These are phyloP conservation scores for Trichoderma sp. DNA, from an alignment of 2,329 filamentous ascomycete genomes.

Conservation along the genomic window DNA sequence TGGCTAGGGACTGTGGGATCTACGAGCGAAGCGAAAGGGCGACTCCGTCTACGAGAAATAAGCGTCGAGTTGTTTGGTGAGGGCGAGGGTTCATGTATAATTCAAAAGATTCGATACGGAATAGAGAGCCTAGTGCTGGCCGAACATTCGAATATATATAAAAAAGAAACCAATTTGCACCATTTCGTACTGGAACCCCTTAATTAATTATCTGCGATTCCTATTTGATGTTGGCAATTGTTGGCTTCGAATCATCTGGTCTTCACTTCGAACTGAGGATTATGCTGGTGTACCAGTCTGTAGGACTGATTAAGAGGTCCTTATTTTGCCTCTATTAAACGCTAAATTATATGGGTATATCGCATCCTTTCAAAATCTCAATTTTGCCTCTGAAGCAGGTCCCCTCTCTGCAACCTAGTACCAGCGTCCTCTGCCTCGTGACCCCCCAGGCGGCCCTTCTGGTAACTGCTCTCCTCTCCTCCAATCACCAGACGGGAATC, in stretches of 20 bases:
- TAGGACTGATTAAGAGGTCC: neutral
- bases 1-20: slow-evolving; percentile 74
- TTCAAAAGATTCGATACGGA: slow-evolving; percentile 29
- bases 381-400: neutral
- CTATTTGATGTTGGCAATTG: neutral
- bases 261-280: neutral
- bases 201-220: neutral
- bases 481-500: slow-evolving; percentile 59
- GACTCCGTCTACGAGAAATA: slow-evolving; percentile 82
- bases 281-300: neutral
- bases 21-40: slow-evolving; percentile 84
- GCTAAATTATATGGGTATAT: slow-evolving; percentile 30
- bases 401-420: slow-evolving; percentile 19
- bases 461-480: slow-evolving; percentile 62
- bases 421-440: slow-evolving; percentile 32
- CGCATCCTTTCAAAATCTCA: slow-evolving; percentile 17
- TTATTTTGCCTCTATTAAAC: neutral
- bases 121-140: slow-evolving; percentile 27
- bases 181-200: neutral
- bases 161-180: neutral
- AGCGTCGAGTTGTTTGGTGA: slow-evolving; percentile 23
- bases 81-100: slow-evolving; percentile 40
- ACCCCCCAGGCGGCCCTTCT: slow-evolving; percentile 41
- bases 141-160: neutral
- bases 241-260: neutral